These are phyloP conservation scores for Fusarium veterinarium DNA, from an alignment of 2,329 filamentous ascomycete species.

Conservation along the genomic window DNA sequence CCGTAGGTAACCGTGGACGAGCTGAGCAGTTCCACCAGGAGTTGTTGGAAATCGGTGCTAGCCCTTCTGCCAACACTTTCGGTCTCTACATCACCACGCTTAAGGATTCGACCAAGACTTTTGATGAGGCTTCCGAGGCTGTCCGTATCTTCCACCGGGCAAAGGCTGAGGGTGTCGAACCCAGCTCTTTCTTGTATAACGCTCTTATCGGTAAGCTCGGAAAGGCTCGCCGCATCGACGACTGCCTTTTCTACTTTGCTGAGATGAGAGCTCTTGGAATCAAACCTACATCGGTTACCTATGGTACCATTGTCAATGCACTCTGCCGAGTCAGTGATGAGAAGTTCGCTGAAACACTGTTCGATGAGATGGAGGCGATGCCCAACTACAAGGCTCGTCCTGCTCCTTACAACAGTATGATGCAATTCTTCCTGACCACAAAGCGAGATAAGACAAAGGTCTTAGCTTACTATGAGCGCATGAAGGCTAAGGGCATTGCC, in stretches of 20 bases:
- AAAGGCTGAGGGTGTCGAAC: constrained; percentile 92
- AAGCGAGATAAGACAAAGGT: constrained; percentile 97
- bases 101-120: constrained; percentile 96
- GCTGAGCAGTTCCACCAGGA: constrained; percentile 93
- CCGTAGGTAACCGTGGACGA: constrained; percentile 80
- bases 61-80: constrained; percentile 96
- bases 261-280: constrained; percentile 96
- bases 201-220: constrained; percentile 97
- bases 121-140: constrained; percentile 96
- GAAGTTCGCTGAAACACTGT: constrained; percentile 96
- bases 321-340: constrained; percentile 97
- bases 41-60: constrained; percentile 87
- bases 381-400: constrained; percentile 98
- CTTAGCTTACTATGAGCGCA: constrained; percentile 92
- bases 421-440: constrained; percentile 98
- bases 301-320: constrained; percentile 97
- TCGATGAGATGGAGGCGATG: constrained; percentile 99
- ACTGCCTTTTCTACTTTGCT: constrained; percentile 97
- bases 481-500: constrained; percentile 86
- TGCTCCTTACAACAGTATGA: constrained; percentile 98
- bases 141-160: constrained; percentile 97
- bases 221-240: constrained; percentile 96
- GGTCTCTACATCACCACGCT: constrained; percentile 99
- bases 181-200: constrained; percentile 97
- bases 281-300: constrained; percentile 96